Conservation (phyloP, 2,329 filamentous ascomycete genomes). For the Arthrobotrys sinensis region DNA sequence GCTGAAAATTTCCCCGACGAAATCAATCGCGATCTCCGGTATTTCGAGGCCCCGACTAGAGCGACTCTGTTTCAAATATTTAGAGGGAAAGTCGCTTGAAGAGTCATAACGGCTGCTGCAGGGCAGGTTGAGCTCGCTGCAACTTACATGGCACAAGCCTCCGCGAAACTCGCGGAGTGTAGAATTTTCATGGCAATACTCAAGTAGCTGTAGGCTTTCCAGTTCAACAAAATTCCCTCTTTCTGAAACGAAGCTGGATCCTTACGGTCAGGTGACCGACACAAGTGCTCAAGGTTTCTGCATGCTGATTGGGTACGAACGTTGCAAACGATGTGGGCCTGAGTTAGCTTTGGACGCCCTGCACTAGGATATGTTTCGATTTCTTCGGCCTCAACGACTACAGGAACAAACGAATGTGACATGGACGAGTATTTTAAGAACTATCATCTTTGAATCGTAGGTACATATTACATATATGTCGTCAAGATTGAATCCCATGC, state of each 20-base stretch:
- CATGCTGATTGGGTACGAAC: neutral
- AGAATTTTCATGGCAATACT: neutral
- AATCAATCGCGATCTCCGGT: constrained; percentile 45
- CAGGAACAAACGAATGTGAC: neutral
- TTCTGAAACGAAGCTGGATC: constrained; percentile 43
- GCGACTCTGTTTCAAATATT: constrained; percentile 1
- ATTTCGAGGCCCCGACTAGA: neutral
- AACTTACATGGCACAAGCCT: constrained; percentile 12
- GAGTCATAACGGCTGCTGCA: constrained; percentile 12
- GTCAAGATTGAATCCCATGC: too few species aligned
- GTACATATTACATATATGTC: too few species aligned
- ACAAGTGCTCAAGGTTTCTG: neutral
- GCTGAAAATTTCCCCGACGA: constrained; percentile 32
- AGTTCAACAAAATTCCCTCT: neutral
- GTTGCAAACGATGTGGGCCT: constrained; percentile 6
- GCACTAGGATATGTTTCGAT: too few species aligned
- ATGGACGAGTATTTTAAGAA: neutral
- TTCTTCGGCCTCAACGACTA: constrained; percentile 31
- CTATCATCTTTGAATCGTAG: too few species aligned
- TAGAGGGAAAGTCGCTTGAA: neutral
- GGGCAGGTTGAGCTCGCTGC: neutral
- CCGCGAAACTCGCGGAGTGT: constrained; percentile 25
- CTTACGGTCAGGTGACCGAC: constrained; percentile 49
- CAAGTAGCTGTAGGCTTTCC: neutral
- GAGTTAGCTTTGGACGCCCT: neutral